Evolutionary conservation across 805 yeast species (phyloP).

Genomic region (Metschnikowia koreensis): DNA sequence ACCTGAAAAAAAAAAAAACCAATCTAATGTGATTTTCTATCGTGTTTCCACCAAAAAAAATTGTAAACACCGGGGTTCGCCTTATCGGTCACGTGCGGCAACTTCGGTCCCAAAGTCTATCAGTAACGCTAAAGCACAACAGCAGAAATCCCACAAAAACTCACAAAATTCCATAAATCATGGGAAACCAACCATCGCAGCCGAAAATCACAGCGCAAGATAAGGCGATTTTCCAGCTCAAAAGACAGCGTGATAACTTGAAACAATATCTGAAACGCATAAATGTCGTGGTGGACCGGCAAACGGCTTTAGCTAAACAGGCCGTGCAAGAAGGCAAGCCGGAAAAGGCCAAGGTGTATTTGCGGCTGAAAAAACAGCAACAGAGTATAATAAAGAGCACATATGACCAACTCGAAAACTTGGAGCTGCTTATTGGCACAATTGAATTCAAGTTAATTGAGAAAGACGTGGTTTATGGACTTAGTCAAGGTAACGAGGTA

Average conservation of each 20-base stretch:
- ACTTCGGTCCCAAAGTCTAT: background rate
- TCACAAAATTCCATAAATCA: slow-evolving; percentile 10
- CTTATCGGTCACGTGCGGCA: slow-evolving; percentile 9
- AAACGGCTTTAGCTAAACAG: slow-evolving; percentile 57
- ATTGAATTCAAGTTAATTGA: slow-evolving; percentile 91
- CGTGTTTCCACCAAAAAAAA: no score
- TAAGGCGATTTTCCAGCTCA: slow-evolving; percentile 79
- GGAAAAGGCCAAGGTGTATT: slow-evolving; percentile 62
- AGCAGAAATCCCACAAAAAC: background rate
- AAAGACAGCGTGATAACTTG: slow-evolving; percentile 83
- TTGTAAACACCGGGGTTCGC: background rate
- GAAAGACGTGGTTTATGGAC: slow-evolving; percentile 75
- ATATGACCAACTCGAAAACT: slow-evolving; percentile 70
- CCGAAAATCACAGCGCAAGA: slow-evolving; percentile 80
- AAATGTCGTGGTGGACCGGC: slow-evolving; percentile 55
- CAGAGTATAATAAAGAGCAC: slow-evolving; percentile 67
- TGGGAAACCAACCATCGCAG: slow-evolving; percentile 47
- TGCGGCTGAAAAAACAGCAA: slow-evolving; percentile 81
- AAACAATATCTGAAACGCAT: slow-evolving; percentile 68
- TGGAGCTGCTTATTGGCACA: slow-evolving; percentile 74
- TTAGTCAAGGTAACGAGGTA: slow-evolving; percentile 76
- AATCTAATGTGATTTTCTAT: no score
- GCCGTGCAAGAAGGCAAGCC: slow-evolving; percentile 54
- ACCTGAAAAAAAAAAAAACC: no score
- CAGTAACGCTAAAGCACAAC: background rate